Percentiles rank a stretch among this genome's conserved stretches.
These are phyloP conservation scores for Candida vaughaniae DNA, from an alignment of 805 yeast genomes.

Conservation along the genomic window DNA sequence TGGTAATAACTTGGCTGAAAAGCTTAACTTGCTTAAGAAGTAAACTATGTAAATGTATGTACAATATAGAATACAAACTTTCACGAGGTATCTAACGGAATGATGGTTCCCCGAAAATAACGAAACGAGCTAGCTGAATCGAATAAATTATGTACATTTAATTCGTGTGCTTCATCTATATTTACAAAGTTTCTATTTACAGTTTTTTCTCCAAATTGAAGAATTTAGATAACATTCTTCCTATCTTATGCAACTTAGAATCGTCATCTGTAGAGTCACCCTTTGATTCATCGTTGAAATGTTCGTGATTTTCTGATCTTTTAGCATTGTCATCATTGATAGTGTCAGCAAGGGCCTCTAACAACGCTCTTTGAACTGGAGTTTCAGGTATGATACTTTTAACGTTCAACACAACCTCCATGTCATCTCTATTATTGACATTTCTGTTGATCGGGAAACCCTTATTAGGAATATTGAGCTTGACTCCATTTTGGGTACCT, in stretches of 20 bases:
- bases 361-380: conserved; percentile 80
- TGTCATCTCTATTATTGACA: conserved; percentile 66
- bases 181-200: conserved; percentile 12
- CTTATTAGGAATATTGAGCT: conserved; percentile 73
- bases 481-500: conserved; percentile 79
- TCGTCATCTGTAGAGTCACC: conserved; percentile 34
- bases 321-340: conserved; percentile 78
- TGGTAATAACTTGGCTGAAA: conserved; percentile 50
- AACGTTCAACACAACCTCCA: conserved; percentile 72
- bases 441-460: conserved; percentile 74
- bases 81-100: too few relatives aligned
- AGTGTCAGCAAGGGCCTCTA: conserved; percentile 94
- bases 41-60: conserved; percentile 3
- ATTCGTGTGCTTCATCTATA: too few relatives aligned
- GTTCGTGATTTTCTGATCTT: conserved; percentile 49
- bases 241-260: conserved; percentile 53
- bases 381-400: conserved; percentile 72
- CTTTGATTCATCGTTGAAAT: conserved; percentile 29
- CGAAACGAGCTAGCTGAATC: too few relatives aligned
- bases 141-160: too few relatives aligned
- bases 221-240: conserved; percentile 56
- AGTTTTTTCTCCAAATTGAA: conserved; percentile 43
- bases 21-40: conserved; percentile 23
- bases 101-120: too few relatives aligned
- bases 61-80: conserved; percentile 8